phyloP scores from a whole-genome alignment of 352 stramenopile genomes.

The Globisporangium middletonii region DNA sequence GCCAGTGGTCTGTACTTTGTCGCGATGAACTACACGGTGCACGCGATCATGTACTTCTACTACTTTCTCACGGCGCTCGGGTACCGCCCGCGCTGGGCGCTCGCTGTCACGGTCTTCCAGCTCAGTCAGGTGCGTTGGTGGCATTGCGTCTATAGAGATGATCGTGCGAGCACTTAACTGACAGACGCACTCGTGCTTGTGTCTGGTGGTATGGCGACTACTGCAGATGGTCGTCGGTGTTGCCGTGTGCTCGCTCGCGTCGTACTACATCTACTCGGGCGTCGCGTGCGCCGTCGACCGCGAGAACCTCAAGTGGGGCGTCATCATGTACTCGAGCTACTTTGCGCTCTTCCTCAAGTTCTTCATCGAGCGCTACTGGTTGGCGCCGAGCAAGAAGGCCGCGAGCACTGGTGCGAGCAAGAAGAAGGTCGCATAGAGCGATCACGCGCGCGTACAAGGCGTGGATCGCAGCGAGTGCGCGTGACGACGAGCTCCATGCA shows the following conservation, averaged over 20 bases:
- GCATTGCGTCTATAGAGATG: too few species aligned
- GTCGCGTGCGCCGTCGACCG: conserved; percentile 67
- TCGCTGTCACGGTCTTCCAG: conserved; percentile 88
- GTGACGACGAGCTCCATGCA: too few species aligned
- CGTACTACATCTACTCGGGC: conserved; percentile 77
- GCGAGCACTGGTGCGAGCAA: conserved; percentile 6
- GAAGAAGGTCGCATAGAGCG: conserved; percentile 26
- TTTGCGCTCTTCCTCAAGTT: conserved; percentile 93
- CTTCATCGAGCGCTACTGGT: conserved; percentile 86
- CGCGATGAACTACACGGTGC: conserved; percentile 97
- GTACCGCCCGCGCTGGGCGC: conserved; percentile 69
- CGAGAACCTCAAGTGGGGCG: conserved; percentile 84
- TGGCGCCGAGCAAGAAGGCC: conserved; percentile 33
- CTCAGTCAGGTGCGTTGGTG: conserved; percentile 81
- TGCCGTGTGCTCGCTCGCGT: conserved; percentile 56
- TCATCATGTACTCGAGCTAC: conserved; percentile 94
- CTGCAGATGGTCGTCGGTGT: conserved; percentile 69
- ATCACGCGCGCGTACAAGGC: too few species aligned
- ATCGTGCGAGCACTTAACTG: background rate
- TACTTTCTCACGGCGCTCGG: conserved; percentile 89
- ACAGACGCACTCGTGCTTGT: background rate
- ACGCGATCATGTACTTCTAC: conserved; percentile 98
- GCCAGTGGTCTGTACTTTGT: conserved; percentile 94
- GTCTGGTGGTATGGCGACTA: background rate
- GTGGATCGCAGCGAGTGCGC: background rate